A percentile compares a stretch with the other conserved stretches of the same genome.
Evolutionary conservation across 2,329 filamentous ascomycete genomes (phyloP).

Genomic region (Zasmidium citrigriseum): DNA sequence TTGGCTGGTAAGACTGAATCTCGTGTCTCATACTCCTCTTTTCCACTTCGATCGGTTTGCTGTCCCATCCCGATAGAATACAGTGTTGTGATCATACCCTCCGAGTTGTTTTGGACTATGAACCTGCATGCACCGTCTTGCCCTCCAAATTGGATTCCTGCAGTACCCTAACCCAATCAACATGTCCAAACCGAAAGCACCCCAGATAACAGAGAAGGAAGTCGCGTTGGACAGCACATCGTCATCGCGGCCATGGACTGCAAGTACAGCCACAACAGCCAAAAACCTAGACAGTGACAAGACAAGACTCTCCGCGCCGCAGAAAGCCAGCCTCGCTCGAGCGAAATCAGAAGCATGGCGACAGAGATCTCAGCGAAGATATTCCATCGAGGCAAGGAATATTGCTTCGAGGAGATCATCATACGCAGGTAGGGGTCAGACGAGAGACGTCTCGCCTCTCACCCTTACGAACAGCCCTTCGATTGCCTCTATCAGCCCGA

Average conservation of each 20-base stretch:
- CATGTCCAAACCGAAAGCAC: background rate
- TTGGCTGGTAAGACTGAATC: background rate
- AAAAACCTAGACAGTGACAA: background rate
- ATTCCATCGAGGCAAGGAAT: background rate
- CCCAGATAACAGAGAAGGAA: background rate
- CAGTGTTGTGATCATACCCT: too few species aligned
- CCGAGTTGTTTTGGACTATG: background rate
- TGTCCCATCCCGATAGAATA: too few species aligned
- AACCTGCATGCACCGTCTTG: background rate
- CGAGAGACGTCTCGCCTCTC: background rate
- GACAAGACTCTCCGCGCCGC: background rate
- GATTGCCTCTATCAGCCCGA: background rate
- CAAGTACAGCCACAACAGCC: background rate
- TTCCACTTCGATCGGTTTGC: too few species aligned
- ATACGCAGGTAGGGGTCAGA: background rate
- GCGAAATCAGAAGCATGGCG: background rate
- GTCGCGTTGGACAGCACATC: background rate
- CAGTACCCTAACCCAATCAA: background rate
- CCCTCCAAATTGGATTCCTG: background rate
- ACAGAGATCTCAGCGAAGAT: background rate
- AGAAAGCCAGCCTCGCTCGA: background rate
- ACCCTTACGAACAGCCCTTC: background rate
- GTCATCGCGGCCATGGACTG: background rate
- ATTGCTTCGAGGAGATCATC: background rate
- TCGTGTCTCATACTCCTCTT: background rate